Evolutionary conservation across 768 basidiomycete species (phyloP).

Genomic region (Boletus coccyginus): DNA sequence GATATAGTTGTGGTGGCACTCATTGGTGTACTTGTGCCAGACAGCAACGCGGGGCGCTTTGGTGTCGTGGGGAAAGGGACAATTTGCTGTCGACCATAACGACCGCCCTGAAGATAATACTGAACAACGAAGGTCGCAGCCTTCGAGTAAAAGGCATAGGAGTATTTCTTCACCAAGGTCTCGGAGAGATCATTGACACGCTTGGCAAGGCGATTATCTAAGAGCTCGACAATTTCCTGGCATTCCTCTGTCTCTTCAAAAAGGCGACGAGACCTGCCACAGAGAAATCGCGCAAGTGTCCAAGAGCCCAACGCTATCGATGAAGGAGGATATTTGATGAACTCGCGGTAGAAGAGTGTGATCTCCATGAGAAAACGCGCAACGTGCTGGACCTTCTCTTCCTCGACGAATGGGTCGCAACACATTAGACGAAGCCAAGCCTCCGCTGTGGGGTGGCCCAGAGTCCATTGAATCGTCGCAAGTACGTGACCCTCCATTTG

Average conservation of each 20-base stretch:
- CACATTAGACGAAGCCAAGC: constrained; percentile 91
- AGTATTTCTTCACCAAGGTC: constrained; percentile 97
- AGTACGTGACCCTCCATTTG: constrained; percentile 99
- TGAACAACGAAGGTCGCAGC: constrained; percentile 92
- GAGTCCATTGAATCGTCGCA: constrained; percentile 92
- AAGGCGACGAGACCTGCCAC: constrained; percentile 71
- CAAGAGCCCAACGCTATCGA: constrained; percentile 88
- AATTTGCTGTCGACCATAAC: constrained; percentile 52
- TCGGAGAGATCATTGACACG: constrained; percentile 92
- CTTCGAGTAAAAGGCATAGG: constrained; percentile 94
- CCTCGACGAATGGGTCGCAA: constrained; percentile 73
- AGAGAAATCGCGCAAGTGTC: constrained; percentile 84
- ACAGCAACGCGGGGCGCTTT: constrained; percentile 35
- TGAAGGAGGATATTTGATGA: constrained; percentile 81
- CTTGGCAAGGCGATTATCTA: constrained; percentile 84
- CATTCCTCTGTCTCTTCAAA: constrained; percentile 86
- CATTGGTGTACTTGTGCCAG: constrained; percentile 67
- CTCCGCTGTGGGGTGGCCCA: constrained; percentile 97
- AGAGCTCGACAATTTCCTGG: constrained; percentile 76
- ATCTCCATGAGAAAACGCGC: constrained; percentile 99
- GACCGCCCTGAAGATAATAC: constrained; percentile 88
- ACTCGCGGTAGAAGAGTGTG: constrained; percentile 96
- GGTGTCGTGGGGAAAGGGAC: constrained; percentile 64
- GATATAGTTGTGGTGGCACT: constrained; percentile 72
- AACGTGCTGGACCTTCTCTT: constrained; percentile 89